phyloP scores from a whole-genome alignment of 371 early-diverging fungal genomes.

The Rhizopus stolonifer region DNA sequence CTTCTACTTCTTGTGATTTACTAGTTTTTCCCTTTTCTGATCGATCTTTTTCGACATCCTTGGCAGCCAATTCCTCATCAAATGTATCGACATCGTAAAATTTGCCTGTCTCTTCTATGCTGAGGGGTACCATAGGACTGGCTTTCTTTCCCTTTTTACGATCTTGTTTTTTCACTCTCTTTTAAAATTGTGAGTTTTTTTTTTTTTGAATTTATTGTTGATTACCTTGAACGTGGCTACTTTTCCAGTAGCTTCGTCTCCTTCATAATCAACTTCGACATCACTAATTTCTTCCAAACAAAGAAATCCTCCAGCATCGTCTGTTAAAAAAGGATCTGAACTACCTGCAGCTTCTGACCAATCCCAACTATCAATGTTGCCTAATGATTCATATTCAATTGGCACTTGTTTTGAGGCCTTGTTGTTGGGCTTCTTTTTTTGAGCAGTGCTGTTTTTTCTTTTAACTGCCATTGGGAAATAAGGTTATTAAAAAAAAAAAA shows the following conservation, averaged over 20 bases:
- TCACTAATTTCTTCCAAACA: constrained; percentile 87
- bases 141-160: constrained; percentile 40
- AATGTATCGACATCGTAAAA: constrained; percentile 58
- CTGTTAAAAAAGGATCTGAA: constrained; percentile 42
- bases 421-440: not conserved
- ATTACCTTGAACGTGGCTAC: constrained; percentile 72
- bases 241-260: constrained; percentile 60
- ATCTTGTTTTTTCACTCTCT: constrained; percentile 54
- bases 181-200: not conserved
- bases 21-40: not conserved
- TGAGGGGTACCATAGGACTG: constrained; percentile 48
- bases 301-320: constrained; percentile 77
- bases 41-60: constrained; percentile 19
- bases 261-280: constrained; percentile 76
- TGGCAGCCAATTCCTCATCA: constrained; percentile 39
- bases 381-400: constrained; percentile 38
- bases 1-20: constrained; percentile 9
- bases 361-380: constrained; percentile 55
- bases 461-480: not conserved
- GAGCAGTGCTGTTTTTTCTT: not conserved
- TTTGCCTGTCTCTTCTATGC: constrained; percentile 42
- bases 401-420: not conserved
- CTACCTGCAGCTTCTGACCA: constrained; percentile 62
- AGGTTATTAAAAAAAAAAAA: no score
- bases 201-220: not conserved